Conservation (phyloP, 1,284 basidiomycete species). For the Tylopilus sp. region DNA sequence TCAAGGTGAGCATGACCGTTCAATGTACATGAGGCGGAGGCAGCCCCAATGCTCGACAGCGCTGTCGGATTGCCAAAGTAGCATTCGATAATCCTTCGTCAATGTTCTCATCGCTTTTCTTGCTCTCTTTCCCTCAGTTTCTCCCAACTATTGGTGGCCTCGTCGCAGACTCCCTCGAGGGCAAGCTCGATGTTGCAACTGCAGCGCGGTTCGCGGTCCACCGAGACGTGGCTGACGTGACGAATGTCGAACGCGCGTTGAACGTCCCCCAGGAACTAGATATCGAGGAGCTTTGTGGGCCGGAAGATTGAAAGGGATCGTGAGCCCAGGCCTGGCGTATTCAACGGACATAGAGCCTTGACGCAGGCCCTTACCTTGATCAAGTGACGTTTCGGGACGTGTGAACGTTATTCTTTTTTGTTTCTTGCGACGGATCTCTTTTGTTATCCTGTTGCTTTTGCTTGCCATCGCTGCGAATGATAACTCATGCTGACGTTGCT, state of each 20-base stretch:
- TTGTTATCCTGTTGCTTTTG: background rate
- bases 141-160: constrained; percentile 78
- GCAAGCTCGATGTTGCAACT: constrained; percentile 50
- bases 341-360: background rate
- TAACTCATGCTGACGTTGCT: too few species aligned
- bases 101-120: background rate
- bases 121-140: constrained; percentile 83
- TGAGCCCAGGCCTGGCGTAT: constrained; percentile 10
- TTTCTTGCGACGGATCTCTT: background rate
- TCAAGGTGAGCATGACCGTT: constrained; percentile 51
- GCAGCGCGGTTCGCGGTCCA: constrained; percentile 54
- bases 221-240: constrained; percentile 32
- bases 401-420: background rate
- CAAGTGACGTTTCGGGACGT: too few species aligned
- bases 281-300: constrained; percentile 46
- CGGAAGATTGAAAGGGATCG: constrained; percentile 39
- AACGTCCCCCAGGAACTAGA: constrained; percentile 40
- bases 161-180: constrained; percentile 69
- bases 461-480: background rate
- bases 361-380: too few species aligned
- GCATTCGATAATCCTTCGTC: too few species aligned
- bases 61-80: background rate
- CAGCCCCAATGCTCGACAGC: background rate
- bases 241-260: constrained; percentile 35
- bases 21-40: background rate